A percentile compares a stretch with the other conserved stretches of the same genome.
phyloP scores from a whole-genome alignment of 768 basidiomycete genomes.

The Boletus speciosus region DNA sequence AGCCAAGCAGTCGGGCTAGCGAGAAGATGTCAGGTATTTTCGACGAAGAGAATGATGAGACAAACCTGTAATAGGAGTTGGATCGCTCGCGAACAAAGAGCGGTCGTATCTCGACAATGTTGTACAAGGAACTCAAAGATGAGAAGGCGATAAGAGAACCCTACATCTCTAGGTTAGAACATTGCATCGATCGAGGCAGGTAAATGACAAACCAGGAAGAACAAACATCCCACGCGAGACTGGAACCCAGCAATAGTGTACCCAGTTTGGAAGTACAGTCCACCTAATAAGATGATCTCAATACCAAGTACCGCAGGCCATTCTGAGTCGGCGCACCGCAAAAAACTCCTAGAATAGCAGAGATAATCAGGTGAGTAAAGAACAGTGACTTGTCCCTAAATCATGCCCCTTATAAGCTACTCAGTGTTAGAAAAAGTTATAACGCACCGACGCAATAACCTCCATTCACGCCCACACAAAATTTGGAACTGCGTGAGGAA shows the following conservation, averaged over 20 bases:
- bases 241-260: constrained; percentile 90
- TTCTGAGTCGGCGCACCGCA: constrained; percentile 51
- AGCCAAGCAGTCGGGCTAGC: constrained; percentile 86
- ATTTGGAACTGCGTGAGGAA: constrained; percentile 89
- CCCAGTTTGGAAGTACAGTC: constrained; percentile 79
- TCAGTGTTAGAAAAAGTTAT: not conserved
- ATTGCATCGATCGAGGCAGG: not conserved
- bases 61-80: constrained; percentile 78
- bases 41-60: not conserved
- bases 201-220: constrained; percentile 68
- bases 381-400: constrained; percentile 80
- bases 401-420: not conserved
- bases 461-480: constrained; percentile 82
- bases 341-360: constrained; percentile 78
- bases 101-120: constrained; percentile 77
- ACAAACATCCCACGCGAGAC: constrained; percentile 86
- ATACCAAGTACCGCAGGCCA: not conserved
- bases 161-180: constrained; percentile 34
- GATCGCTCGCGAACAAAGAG: constrained; percentile 91
- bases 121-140: constrained; percentile 84
- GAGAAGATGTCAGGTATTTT: not conserved
- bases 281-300: constrained; percentile 45
- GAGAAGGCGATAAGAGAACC: constrained; percentile 92
- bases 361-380: constrained; percentile 69
- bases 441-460: constrained; percentile 62